phyloP scores from a whole-genome alignment of 192 early-diverging fungal genomes.

The Chytriomyces hyalinus region DNA sequence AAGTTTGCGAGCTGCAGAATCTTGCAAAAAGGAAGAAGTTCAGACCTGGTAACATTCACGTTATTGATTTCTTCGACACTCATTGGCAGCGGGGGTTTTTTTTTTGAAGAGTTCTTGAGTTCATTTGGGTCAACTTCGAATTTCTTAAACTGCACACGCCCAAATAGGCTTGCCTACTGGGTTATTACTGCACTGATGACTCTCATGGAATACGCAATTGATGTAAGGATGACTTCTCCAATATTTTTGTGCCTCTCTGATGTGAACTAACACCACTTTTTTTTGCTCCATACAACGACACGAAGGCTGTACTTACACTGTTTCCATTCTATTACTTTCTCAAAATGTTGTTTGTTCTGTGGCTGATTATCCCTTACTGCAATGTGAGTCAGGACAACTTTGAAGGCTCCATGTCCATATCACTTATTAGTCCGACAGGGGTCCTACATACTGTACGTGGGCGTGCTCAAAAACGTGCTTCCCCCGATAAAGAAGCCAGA shows the following conservation, averaged over 20 bases:
- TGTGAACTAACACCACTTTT: background rate
- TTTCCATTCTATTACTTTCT: constrained; percentile 29
- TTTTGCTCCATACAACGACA: background rate
- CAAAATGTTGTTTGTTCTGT: constrained; percentile 28
- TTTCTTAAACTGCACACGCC: background rate
- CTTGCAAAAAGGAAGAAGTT: constrained; percentile 26
- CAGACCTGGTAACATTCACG: background rate
- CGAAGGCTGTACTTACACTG: constrained; percentile 1
- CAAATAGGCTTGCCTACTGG: constrained; percentile 21
- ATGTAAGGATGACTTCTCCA: constrained; percentile 2
- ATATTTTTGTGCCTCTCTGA: background rate
- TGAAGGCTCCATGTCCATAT: background rate
- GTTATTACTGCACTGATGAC: constrained; percentile 8
- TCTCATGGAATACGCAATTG: constrained; percentile 6
- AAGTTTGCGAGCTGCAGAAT: constrained; percentile 27
- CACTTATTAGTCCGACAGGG: background rate
- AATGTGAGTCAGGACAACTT: constrained; percentile 4
- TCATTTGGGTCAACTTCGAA: background rate
- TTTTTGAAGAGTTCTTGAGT: background rate
- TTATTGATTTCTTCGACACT: too few species aligned
- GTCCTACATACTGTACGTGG: constrained; percentile 15
- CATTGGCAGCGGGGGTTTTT: background rate
- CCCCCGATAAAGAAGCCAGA: constrained; percentile 18
- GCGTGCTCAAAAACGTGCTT: constrained; percentile 13
- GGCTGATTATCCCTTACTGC: constrained; percentile 25